A percentile compares a stretch with the other conserved stretches of the same genome.
Conservation (phyloP, 495 filamentous ascomycete genomes). For the Acidomyces sp. region DNA sequence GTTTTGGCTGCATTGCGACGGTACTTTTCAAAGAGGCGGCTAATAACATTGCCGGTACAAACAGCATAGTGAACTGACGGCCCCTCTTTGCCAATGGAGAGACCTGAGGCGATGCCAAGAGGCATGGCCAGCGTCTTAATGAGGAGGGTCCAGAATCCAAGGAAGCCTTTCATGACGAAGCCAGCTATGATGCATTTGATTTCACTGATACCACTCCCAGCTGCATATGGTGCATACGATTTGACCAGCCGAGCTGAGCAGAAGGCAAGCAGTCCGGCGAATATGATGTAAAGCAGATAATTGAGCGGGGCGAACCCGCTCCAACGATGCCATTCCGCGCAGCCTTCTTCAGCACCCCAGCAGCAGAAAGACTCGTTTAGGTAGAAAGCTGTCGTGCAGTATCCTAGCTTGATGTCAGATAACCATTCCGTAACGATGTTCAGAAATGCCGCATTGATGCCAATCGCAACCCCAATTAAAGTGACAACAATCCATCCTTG, state of each 20-base stretch:
- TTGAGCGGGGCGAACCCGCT: constrained; percentile 65
- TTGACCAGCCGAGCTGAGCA: constrained; percentile 78
- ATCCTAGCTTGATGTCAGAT: constrained; percentile 85
- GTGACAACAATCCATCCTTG: constrained; percentile 98
- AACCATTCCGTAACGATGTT: constrained; percentile 98
- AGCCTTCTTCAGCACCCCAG: constrained; percentile 88
- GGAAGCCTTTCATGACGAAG: constrained; percentile 99
- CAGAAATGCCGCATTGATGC: constrained; percentile 80
- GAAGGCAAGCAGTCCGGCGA: constrained; percentile 71
- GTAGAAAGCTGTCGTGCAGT: constrained; percentile 92
- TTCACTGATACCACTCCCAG: constrained; percentile 93
- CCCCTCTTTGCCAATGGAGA: constrained; percentile 94
- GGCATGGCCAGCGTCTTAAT: constrained; percentile 92
- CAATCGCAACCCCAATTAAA: constrained; percentile 82
- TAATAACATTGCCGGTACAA: constrained; percentile 95
- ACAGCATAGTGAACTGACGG: constrained; percentile 97
- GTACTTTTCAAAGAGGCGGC: constrained; percentile 84
- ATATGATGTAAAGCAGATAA: constrained; percentile 78
- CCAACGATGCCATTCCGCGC: constrained; percentile 83
- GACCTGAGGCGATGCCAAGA: constrained; percentile 82
- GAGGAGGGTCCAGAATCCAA: constrained; percentile 79
- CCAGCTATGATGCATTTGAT: constrained; percentile 99
- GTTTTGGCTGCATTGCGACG: constrained; percentile 87
- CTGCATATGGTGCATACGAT: constrained; percentile 89
- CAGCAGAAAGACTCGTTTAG: constrained; percentile 97